Evolutionary conservation across 495 filamentous ascomycete species (phyloP), one percentile per base, ranked within the genome.

Genomic region (Clohesyomyces aquaticus): DNA sequence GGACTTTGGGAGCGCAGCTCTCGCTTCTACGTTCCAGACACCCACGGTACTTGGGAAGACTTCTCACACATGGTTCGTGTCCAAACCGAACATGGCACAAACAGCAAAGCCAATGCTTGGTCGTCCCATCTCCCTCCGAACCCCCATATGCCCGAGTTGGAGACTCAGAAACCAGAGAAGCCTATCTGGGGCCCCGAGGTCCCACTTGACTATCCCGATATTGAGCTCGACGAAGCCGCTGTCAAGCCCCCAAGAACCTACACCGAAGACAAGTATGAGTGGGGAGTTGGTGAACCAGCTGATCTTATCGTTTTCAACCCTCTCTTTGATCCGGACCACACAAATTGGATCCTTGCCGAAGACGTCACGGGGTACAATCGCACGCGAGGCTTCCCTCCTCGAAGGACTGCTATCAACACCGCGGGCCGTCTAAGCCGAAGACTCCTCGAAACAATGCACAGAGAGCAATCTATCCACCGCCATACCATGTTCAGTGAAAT

Each of bases 401-500:
- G 94, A 0, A 87, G 95, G 32, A 86, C 89, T 43, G 88, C 93
- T 16, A 96, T 98, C 76, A 89, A 95, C 71, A 91, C 93, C 0
- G 85, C 90, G 1, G 87, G 85, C 1, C 86, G 94, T 19, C 85
- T 97, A 63, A 95, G 90, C 14, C 86, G 87, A 57, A 86, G 89
- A 38, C 83, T 98, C 1, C 83, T 98, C 28, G 72, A 80, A 46
- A 87, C 86, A 22, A 98, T 98, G 94, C 94, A 98, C 77, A 81
- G 83, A 56, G 93, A 96, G 71, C 96, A 90, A 22, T 83, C 83
- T 1, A 81, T 89, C 68, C 81, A 87, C 55, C 90, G 88, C 53
- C 93, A 93, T 76, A 88, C 87, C 65, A 93, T 94, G 77, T 98
- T 96, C 78, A 89, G 90, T 0, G 94, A 98, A 74, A 97, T 97